Evolutionary conservation across 805 yeast species (phyloP), one percentile per base, ranked within the genome.

Genomic region (Saccharomyces cerevisiae): DNA sequence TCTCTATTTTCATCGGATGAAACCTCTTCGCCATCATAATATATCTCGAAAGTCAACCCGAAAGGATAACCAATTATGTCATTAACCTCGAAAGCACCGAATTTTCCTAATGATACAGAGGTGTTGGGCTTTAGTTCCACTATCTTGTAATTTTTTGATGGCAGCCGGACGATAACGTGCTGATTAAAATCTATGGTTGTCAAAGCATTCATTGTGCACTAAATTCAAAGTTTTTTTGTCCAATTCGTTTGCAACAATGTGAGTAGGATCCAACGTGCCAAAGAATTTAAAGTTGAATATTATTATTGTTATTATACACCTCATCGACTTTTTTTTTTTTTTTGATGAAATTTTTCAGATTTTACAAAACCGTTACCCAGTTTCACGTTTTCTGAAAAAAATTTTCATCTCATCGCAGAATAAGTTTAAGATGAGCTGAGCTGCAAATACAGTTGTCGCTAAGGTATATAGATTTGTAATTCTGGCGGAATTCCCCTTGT

Each of bases 11-110:
- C 55, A 17, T 50, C 51, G 8, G 57, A 57, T 27, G 51, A 22
- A 10, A 52, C 47, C 2, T 51, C 53, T 6, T 52, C 55, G 6
- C 48, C 58, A 41, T 66, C 66, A 47, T 82, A 88, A 29, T 76
- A 65, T 47, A 92, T 85, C 65, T 92, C 97, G 71, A 91, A 94
- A 0, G 96, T 82, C 60, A 88, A 92, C 1, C 98, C 99, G 64
- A 80, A 87, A 5, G 90, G 86, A 62, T 76, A 84, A 2, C 97
- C 97, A 46, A 92, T 69, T 11, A 92, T 78, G 51, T 81, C 85
- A 58, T 84, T 81, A 2, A 86, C 89, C 30, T 78, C 73, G 67
- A 94, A 94, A 0, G 85, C 76, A 21, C 99, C 99, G 70, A 92
- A 94, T 67, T 94, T 92, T 1, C 99, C 99, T 59, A 94, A 76